Evolutionary conservation across 768 basidiomycete genomes (phyloP).

Genomic region (Lentinula boryana): DNA sequence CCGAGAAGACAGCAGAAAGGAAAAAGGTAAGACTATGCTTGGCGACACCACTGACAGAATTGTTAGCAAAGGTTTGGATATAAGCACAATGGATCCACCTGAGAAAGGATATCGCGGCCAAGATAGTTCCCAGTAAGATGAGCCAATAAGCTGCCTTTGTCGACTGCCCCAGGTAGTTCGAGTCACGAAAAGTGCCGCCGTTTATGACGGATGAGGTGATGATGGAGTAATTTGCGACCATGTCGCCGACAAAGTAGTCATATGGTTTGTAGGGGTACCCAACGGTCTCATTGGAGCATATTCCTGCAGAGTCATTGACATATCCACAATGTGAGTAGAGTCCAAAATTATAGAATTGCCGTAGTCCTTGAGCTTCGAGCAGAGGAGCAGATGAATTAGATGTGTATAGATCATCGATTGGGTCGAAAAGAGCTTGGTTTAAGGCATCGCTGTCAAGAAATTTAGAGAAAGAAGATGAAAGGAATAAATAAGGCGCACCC

Average conservation of each 20-base stretch:
- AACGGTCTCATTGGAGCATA: conserved; percentile 55
- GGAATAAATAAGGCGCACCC: conserved; percentile 39
- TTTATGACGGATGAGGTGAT: conserved; percentile 49
- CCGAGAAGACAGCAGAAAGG: conserved; percentile 56
- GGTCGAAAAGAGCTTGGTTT: conserved; percentile 43
- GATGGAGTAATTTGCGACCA: conserved; percentile 55
- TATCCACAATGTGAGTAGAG: conserved; percentile 79
- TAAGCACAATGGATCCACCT: conserved; percentile 39
- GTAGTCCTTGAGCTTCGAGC: conserved; percentile 47
- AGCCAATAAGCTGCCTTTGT: conserved; percentile 73
- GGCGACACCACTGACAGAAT: conserved; percentile 49
- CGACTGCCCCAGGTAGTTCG: conserved; percentile 53
- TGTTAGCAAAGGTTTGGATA: conserved; percentile 5
- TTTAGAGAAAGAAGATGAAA: conserved; percentile 3
- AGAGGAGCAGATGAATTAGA: conserved; percentile 59
- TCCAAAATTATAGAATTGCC: conserved; percentile 73
- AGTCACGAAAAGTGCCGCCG: conserved; percentile 50
- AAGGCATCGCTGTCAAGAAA: conserved; percentile 41
- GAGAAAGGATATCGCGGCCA: conserved; percentile 56
- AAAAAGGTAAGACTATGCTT: conserved; percentile 65
- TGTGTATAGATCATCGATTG: conserved; percentile 62
- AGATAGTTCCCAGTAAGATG: conserved; percentile 66
- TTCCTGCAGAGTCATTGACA: conserved; percentile 50
- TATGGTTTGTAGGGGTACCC: conserved; percentile 64
- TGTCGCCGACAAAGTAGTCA: conserved; percentile 57